These are phyloP conservation scores for Austroboletus olivaceoglutinosus DNA, from an alignment of 1,284 basidiomycete genomes.

Conservation along the genomic window DNA sequence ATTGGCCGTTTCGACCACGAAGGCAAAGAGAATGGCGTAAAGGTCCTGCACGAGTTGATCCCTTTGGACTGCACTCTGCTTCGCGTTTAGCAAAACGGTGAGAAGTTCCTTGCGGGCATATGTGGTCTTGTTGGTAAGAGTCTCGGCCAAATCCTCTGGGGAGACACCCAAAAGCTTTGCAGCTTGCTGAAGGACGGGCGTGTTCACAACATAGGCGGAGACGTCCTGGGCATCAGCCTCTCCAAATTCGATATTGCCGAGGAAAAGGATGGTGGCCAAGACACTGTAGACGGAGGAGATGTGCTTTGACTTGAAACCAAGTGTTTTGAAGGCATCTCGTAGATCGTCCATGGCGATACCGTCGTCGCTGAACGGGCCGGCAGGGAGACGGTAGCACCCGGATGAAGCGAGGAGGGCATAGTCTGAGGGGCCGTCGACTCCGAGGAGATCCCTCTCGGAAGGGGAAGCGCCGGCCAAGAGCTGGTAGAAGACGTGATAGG, in stretches of 20 bases:
- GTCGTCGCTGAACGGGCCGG: constrained; percentile 86
- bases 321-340: constrained; percentile 71
- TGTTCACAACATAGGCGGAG: constrained; percentile 66
- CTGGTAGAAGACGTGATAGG: constrained; percentile 95
- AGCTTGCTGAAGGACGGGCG: constrained; percentile 66
- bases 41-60: constrained; percentile 80
- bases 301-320: constrained; percentile 91
- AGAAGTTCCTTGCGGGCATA: constrained; percentile 87
- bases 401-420: constrained; percentile 84
- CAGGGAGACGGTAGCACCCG: constrained; percentile 81
- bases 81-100: constrained; percentile 74
- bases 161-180: constrained; percentile 74
- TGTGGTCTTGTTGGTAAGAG: constrained; percentile 79
- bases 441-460: constrained; percentile 71
- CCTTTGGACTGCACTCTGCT: constrained; percentile 72
- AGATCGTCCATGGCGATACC: constrained; percentile 81
- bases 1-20: constrained; percentile 89
- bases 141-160: constrained; percentile 74
- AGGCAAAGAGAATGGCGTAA: constrained; percentile 93
- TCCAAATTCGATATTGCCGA: constrained; percentile 82
- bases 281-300: constrained; percentile 77
- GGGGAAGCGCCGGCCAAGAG: constrained; percentile 83
- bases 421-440: constrained; percentile 80
- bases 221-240: constrained; percentile 73
- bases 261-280: constrained; percentile 76